phyloP scores from a whole-genome alignment of 2,329 filamentous ascomycete genomes.

The Calonectria hongkongensis region DNA sequence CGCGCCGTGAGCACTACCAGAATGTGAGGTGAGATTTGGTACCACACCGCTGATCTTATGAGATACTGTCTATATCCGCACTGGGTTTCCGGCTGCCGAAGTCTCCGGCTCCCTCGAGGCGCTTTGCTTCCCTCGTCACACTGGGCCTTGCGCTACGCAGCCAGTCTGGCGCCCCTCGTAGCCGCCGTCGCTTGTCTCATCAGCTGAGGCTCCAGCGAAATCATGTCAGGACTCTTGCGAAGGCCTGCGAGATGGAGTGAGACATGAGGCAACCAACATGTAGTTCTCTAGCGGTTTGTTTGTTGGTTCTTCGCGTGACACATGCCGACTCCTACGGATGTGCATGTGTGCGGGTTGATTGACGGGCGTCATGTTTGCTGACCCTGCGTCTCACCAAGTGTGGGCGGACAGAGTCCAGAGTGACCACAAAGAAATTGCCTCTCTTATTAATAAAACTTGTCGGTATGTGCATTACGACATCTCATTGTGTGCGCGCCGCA shows the following conservation, averaged over 20 bases:
- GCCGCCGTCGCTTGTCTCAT: constrained; percentile 43
- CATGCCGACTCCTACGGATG: not conserved
- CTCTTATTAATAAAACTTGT: not conserved
- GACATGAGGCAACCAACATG: constrained; percentile 22
- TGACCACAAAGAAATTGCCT: constrained; percentile 23
- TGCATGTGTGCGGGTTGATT: not conserved
- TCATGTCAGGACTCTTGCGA: constrained; percentile 42
- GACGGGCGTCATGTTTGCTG: constrained; percentile 16
- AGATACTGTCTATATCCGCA: constrained; percentile 5
- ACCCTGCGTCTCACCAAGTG: constrained; percentile 25
- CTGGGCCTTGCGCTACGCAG: constrained; percentile 17
- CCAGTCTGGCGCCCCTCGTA: constrained; percentile 45
- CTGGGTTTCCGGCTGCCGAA: constrained; percentile 32
- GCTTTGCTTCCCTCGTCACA: constrained; percentile 16
- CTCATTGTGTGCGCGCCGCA: not conserved
- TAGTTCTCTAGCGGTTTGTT: too few species aligned
- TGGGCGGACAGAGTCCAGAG: constrained; percentile 28
- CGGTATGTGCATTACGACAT: not conserved
- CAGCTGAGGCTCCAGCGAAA: constrained; percentile 44
- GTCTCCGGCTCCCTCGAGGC: constrained; percentile 27
- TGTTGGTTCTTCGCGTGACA: constrained; percentile 6
- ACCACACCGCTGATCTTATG: constrained; percentile 26
- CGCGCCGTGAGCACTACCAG: constrained; percentile 41
- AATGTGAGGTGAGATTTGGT: constrained; percentile 39
- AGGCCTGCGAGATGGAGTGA: constrained; percentile 32